A percentile compares a stretch with the other conserved stretches of the same genome.
Evolutionary conservation across 2,329 filamentous ascomycete genomes (phyloP).

Genomic region (Paecilomyces sp.): DNA sequence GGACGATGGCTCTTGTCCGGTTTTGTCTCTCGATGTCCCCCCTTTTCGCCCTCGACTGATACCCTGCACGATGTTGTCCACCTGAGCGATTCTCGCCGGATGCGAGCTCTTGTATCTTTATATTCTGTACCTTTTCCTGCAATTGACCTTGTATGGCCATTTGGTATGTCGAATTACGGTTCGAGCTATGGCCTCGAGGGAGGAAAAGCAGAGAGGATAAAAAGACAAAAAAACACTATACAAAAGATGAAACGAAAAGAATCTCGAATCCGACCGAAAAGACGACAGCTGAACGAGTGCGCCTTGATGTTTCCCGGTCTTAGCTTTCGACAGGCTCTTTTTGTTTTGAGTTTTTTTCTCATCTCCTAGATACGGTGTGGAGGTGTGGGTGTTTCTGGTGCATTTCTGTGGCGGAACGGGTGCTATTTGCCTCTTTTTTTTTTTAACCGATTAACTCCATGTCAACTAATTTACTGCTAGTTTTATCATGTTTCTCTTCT

Average conservation of each 20-base stretch:
- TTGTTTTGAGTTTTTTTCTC: conserved; percentile 15
- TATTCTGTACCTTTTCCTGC: neutral
- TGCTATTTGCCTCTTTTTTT: conserved; percentile 5
- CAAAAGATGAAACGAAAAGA: conserved; percentile 9
- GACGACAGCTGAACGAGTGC: neutral
- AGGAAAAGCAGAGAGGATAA: conserved; percentile 12
- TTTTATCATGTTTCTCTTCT: conserved; percentile 2
- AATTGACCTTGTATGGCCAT: neutral
- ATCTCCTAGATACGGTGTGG: conserved; percentile 28
- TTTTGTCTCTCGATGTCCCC: conserved; percentile 10
- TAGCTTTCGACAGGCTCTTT: conserved; percentile 22
- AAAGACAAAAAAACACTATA: conserved; percentile 8
- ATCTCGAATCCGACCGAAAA: conserved; percentile 13
- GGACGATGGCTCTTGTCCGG: conserved; percentile 14
- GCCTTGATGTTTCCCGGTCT: conserved; percentile 13
- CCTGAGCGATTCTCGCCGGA: conserved; percentile 13
- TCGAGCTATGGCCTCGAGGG: neutral
- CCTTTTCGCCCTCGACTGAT: conserved; percentile 28
- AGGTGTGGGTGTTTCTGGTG: conserved; percentile 32
- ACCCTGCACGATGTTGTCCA: conserved; percentile 22
- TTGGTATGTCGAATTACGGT: neutral
- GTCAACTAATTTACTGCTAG: conserved; percentile 1
- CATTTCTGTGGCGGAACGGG: conserved; percentile 16
- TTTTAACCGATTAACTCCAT: neutral
- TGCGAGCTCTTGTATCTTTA: conserved; percentile 6